Conservation (phyloP, 768 basidiomycete species). For the Lactarius sp. region DNA sequence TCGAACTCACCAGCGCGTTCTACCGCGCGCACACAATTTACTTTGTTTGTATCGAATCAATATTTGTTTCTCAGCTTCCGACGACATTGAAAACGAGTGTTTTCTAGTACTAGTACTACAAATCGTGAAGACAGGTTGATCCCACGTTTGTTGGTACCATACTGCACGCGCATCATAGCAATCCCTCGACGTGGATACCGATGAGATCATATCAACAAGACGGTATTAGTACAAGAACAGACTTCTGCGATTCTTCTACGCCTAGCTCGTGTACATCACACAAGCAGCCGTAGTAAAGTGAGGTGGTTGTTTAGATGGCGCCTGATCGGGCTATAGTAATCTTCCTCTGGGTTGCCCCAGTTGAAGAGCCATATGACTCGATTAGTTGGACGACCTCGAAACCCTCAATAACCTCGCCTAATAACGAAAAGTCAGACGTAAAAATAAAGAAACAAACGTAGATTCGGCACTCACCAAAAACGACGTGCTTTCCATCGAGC, state of each 20-base stretch:
- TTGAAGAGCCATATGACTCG: conserved; percentile 37
- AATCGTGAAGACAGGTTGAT: neutral
- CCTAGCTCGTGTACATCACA: conserved; percentile 7
- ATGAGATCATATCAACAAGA: conserved; percentile 11
- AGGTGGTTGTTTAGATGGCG: conserved; percentile 31
- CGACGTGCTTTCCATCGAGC: conserved; percentile 82
- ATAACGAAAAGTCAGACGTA: neutral
- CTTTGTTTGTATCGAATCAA: too few species aligned
- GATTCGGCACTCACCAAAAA: conserved; percentile 56
- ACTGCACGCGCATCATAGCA: neutral
- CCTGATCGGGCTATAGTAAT: conserved; percentile 58
- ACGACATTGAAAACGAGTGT: neutral
- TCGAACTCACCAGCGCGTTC: too few species aligned
- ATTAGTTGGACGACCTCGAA: conserved; percentile 48
- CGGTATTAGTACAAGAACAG: conserved; percentile 14
- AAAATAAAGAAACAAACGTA: neutral
- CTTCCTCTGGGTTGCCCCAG: conserved; percentile 39
- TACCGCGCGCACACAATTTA: too few species aligned
- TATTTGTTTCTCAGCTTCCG: neutral
- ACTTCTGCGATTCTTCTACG: conserved; percentile 1
- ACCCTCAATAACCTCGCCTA: conserved; percentile 64
- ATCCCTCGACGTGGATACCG: conserved; percentile 16
- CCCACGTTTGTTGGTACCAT: neutral
- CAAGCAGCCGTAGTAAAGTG: neutral
- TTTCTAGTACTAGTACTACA: too few species aligned